Evolutionary conservation across 2,329 filamentous ascomycete species (phyloP).

Genomic region (Seiridium unicorne): DNA sequence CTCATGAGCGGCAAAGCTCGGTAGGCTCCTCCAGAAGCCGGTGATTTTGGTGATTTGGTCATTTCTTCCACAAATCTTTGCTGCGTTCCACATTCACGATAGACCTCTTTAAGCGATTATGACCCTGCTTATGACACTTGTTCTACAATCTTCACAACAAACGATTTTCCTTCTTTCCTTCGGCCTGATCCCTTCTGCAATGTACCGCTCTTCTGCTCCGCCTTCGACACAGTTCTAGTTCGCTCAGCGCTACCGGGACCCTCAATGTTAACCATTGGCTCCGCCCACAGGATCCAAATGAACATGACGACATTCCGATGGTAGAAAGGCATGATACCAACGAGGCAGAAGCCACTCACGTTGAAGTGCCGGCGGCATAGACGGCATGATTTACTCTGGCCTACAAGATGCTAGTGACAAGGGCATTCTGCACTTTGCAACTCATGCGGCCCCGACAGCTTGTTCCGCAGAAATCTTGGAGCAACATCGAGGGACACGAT

Average conservation of each 20-base stretch:
- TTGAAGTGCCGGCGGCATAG: background rate
- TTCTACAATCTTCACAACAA: slow-evolving; percentile 3
- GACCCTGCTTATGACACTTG: slow-evolving; percentile 16
- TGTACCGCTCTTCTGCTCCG: background rate
- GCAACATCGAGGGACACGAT: no score
- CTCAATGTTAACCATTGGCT: slow-evolving; percentile 4
- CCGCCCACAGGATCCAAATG: background rate
- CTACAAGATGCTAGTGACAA: no score
- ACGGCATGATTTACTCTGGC: background rate
- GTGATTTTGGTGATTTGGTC: slow-evolving; percentile 29
- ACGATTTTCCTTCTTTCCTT: background rate
- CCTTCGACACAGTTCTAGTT: background rate
- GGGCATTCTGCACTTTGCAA: no score
- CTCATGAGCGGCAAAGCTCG: slow-evolving; percentile 61
- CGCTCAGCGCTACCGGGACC: background rate
- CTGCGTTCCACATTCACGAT: slow-evolving; percentile 21
- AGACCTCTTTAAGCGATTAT: slow-evolving; percentile 24
- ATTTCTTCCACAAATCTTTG: slow-evolving; percentile 14
- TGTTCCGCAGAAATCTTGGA: no score
- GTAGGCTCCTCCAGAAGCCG: slow-evolving; percentile 52
- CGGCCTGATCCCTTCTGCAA: slow-evolving; percentile 1
- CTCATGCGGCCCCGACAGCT: no score
- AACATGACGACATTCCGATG: background rate
- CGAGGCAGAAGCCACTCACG: background rate
- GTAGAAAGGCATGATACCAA: background rate